Evolutionary conservation across 1,139 yeast species (phyloP), one percentile per base, ranked within the genome.

Genomic region (Kodamaea sp.): DNA sequence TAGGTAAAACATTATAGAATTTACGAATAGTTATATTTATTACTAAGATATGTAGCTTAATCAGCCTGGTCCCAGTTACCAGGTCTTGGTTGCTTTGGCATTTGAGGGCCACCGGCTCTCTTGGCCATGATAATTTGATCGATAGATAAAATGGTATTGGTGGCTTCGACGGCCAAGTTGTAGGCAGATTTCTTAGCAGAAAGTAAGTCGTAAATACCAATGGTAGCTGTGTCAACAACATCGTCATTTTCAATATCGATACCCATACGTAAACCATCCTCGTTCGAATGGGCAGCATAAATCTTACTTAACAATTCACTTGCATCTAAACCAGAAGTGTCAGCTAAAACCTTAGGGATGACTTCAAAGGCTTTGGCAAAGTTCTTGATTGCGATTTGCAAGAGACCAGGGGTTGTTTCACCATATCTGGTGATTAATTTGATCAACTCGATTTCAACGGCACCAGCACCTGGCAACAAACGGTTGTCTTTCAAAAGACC

Each of bases 11-110:
- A 7, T 24, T 38, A 20, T 34, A 28, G 30, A 15, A 2, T 6
- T 20, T 8, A 8, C 37, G 22, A 9, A 6, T 24, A 9, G 31
- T 31, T 23, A 27, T 26, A 33, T n/a, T 33, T 9, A 20, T 20
- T 4, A 30, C 27, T 29, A 34, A 37, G 27, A 36, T 29, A 29
- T 35, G 8, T 28, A 27, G 28, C 11, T 46, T 69, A 88, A 66
- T 89, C 96, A 44, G 78, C 97, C 65, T 84, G 95, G 60, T 90
- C 98, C 98, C 98, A 90, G 70, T 90, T 90, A 43, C 96, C 96
- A 33, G 94, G 92, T 60, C 84, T 81, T 51, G 82, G 85, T 58
- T 86, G 95, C 53, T 81, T 75, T 38, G 97, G 96, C 75, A 89
- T 81, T 34, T 75, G 84, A 34, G 98, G 98, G 24, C 98, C 98